phyloP scores from a whole-genome alignment of 176 grass and related monocot species.

The Oryza longistaminata region DNA sequence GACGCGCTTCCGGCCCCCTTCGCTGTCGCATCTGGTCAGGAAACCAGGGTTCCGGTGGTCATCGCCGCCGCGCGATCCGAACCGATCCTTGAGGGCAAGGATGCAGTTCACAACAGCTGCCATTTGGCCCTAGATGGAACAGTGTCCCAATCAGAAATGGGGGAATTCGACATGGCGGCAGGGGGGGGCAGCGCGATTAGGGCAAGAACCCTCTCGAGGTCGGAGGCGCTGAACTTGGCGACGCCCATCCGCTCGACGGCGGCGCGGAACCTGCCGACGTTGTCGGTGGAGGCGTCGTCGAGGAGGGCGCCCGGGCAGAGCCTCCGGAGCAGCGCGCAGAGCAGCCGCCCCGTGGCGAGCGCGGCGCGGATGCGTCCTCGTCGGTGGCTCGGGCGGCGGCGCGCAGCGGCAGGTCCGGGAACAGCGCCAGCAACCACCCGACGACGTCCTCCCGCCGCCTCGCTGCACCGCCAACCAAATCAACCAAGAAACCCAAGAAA shows the following conservation, averaged over 20 bases:
- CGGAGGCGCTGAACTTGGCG: conserved; percentile 48
- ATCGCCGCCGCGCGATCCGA: neutral
- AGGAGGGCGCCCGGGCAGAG: conserved; percentile 50
- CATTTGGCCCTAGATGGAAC: conserved; percentile 48
- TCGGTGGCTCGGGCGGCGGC: conserved; percentile 44
- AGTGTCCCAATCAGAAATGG: neutral
- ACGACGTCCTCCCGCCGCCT: conserved; percentile 54
- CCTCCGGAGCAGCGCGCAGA: conserved; percentile 54
- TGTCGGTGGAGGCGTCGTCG: conserved; percentile 49
- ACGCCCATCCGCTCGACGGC: conserved; percentile 51
- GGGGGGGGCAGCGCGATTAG: neutral
- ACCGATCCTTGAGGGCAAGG: conserved; percentile 51
- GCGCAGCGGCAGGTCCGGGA: conserved; percentile 41
- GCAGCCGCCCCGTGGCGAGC: conserved; percentile 47
- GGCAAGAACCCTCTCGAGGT: conserved; percentile 48
- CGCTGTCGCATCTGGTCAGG: conserved; percentile 44
- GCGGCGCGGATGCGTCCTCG: conserved; percentile 44
- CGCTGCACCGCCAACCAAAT: neutral
- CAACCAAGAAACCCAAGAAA: neutral
- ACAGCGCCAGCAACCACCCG: conserved; percentile 44
- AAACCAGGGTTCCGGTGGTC: conserved; percentile 18
- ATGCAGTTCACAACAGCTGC: conserved; percentile 46
- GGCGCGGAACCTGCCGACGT: conserved; percentile 49
- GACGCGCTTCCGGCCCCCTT: conserved; percentile 38
- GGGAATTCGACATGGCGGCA: neutral